These are phyloP conservation scores for Pythium biforme DNA, from an alignment of 352 stramenopile genomes.

Conservation along the genomic window DNA sequence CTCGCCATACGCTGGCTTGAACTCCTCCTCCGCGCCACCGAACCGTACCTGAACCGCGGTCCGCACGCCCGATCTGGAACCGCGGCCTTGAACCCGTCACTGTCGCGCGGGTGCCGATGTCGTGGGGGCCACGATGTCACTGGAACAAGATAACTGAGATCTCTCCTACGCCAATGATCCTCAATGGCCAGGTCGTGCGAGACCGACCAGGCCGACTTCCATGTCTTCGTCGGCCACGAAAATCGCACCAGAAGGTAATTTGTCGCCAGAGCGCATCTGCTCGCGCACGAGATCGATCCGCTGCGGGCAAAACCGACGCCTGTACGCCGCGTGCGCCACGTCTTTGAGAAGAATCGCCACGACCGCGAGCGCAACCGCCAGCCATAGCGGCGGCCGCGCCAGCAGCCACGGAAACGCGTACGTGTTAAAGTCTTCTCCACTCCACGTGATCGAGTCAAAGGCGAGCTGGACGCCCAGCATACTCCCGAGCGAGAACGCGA, in stretches of 20 bases:
- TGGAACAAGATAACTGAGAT: no score
- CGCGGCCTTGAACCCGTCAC: no score
- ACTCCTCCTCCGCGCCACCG: no score
- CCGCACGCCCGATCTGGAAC: no score
- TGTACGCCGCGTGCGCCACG: conserved; percentile 52
- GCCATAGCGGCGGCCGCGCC: conserved; percentile 51
- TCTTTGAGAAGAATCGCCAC: conserved; percentile 63
- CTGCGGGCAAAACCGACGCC: conserved; percentile 56
- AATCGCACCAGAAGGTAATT: background rate
- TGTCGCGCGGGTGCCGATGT: no score
- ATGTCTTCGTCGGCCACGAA: no score
- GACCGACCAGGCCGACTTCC: no score
- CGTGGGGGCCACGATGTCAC: no score
- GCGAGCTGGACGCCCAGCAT: conserved; percentile 61
- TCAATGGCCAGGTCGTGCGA: no score
- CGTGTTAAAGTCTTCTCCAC: conserved; percentile 50
- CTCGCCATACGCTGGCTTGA: no score
- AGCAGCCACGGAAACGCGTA: conserved; percentile 78
- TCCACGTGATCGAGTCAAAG: conserved; percentile 60
- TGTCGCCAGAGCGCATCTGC: background rate
- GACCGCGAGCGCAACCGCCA: conserved; percentile 63
- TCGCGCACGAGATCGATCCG: conserved; percentile 74
- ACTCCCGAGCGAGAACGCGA: conserved; percentile 44
- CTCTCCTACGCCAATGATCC: no score
- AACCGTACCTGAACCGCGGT: no score